Evolutionary conservation across 2,329 filamentous ascomycete genomes (phyloP).

Genomic region (Ophiocordyceps camponoti-rufipedis): DNA sequence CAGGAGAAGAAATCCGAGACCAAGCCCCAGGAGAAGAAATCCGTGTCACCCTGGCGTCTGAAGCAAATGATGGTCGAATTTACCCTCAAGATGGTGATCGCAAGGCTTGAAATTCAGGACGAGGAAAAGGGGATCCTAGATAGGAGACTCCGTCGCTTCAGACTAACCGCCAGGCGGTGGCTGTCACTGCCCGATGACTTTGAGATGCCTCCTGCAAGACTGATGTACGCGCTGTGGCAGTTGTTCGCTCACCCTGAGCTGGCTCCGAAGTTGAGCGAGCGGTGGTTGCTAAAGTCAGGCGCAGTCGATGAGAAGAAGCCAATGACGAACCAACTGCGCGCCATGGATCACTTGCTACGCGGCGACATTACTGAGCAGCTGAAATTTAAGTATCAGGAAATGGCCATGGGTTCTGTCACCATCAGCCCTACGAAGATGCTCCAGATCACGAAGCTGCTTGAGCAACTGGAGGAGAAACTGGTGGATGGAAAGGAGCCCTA

Average conservation of each 20-base stretch:
- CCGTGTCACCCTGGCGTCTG: not conserved
- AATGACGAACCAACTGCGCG: too few relatives aligned
- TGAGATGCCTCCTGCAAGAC: not conserved
- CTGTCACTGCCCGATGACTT: not conserved
- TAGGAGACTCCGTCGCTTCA: not conserved
- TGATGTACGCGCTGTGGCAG: not conserved
- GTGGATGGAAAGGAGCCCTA: conserved; percentile 67
- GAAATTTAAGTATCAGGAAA: not conserved
- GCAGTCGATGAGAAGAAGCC: not conserved
- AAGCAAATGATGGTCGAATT: not conserved
- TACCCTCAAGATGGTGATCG: not conserved
- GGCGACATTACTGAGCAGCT: not conserved
- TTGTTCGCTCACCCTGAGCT: not conserved
- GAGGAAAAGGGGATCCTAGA: not conserved
- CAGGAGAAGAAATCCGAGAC: too few relatives aligned
- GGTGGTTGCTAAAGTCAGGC: not conserved
- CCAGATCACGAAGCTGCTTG: conserved; percentile 37
- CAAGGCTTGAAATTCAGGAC: not conserved
- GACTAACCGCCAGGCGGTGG: not conserved
- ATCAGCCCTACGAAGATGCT: conserved; percentile 31
- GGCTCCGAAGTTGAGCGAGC: not conserved
- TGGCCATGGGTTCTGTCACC: conserved; percentile 10
- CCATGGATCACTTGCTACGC: not conserved
- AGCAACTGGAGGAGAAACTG: conserved; percentile 54
- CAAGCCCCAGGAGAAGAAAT: too few relatives aligned